A percentile compares a stretch with the other conserved stretches of the same genome.
These are phyloP conservation scores for Amanita polypyramis DNA, from an alignment of 768 basidiomycete genomes.

Conservation along the genomic window DNA sequence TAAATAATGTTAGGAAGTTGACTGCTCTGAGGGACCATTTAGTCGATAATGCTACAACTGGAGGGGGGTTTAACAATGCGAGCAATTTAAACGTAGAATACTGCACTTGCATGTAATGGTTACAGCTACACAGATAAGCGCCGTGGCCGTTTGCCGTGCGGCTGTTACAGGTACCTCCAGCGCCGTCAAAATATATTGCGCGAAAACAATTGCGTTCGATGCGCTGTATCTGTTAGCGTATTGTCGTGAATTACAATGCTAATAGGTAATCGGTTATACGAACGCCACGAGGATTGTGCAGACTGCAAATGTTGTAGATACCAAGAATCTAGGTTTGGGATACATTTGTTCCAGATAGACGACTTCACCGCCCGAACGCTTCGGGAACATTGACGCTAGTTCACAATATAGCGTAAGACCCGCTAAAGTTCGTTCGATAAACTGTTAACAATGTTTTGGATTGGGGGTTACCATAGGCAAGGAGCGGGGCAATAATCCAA, in stretches of 20 bases:
- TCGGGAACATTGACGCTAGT: conserved; percentile 36
- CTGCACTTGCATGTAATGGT: conserved; percentile 16
- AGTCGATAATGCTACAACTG: conserved; percentile 24
- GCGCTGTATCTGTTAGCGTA: conserved; percentile 19
- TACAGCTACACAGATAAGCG: conserved; percentile 16
- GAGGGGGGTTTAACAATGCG: not conserved
- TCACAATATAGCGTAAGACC: conserved; percentile 30
- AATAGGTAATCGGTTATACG: conserved; percentile 10
- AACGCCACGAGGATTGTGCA: conserved; percentile 25
- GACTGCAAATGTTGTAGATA: conserved; percentile 33
- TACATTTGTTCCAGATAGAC: conserved; percentile 38
- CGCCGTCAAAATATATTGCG: conserved; percentile 26
- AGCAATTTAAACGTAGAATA: not conserved
- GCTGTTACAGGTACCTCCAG: conserved; percentile 20
- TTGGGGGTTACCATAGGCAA: conserved; percentile 20
- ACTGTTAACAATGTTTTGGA: not conserved
- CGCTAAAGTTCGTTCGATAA: conserved; percentile 13
- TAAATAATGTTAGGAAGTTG: conserved; percentile 21
- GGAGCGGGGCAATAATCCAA: conserved; percentile 23
- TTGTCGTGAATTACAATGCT: not conserved
- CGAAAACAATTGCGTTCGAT: conserved; percentile 26
- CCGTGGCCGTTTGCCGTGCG: conserved; percentile 17
- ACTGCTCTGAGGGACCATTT: conserved; percentile 24
- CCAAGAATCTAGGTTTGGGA: conserved; percentile 30
- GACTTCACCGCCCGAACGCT: conserved; percentile 38